A percentile compares a stretch with the other conserved stretches of the same genome.
Conservation (phyloP, 148 eudicot genomes). For the Nyssa sinensis region DNA sequence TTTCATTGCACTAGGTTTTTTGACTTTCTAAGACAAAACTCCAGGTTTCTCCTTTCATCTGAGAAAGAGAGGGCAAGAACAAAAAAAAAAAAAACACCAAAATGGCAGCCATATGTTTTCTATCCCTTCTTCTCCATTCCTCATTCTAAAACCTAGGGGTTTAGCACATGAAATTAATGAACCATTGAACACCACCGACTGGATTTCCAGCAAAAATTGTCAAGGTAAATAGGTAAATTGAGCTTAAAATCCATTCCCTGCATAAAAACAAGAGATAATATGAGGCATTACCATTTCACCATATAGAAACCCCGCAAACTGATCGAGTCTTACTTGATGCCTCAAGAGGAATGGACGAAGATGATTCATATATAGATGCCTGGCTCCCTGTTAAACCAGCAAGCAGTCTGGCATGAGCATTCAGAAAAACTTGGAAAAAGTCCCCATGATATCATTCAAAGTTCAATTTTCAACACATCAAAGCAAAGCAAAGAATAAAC, state of each 20-base stretch:
- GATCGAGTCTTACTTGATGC: slow-evolving; percentile 85
- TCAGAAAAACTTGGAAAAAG: background rate
- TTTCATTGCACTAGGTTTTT: no score
- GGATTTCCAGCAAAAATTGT: background rate
- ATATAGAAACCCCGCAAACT: slow-evolving; percentile 52
- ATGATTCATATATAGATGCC: slow-evolving; percentile 56
- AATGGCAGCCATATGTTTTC: no score
- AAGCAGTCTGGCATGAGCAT: background rate
- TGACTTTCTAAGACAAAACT: no score
- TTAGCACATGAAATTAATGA: no score
- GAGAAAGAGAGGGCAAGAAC: no score
- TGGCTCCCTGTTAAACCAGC: slow-evolving; percentile 74
- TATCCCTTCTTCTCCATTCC: background rate
- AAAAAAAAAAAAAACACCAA: no score
- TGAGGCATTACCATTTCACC: slow-evolving; percentile 62
- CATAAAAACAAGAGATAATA: background rate
- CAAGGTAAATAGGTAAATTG: background rate
- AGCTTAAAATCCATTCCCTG: background rate
- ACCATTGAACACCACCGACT: background rate
- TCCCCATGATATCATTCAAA: background rate
- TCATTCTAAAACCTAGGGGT: no score
- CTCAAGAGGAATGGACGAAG: slow-evolving; percentile 78
- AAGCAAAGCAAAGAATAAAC: background rate
- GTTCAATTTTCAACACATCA: background rate
- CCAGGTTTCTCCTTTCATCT: no score